Conservation (phyloP, 1,284 basidiomycete genomes). For the Pyrrhoderma lamaoense region DNA sequence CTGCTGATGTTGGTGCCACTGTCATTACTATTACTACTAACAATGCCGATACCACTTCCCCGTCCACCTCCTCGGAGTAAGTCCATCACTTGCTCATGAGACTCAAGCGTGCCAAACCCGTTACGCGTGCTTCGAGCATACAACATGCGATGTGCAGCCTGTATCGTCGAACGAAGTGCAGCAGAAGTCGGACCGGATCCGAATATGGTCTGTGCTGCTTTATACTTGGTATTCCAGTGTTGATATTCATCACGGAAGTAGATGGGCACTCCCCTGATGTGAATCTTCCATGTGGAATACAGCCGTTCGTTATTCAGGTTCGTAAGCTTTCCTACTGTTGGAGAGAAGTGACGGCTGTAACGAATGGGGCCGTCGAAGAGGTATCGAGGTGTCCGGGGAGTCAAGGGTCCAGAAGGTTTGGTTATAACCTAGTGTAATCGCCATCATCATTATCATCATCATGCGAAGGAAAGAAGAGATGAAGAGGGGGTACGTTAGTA, state of each 20-base stretch:
- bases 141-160: slow-evolving; percentile 64
- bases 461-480: too few relatives aligned
- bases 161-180: slow-evolving; percentile 58
- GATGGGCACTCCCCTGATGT: slow-evolving; percentile 49
- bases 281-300: slow-evolving; percentile 78
- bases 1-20: too few relatives aligned
- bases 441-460: background rate
- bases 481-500: too few relatives aligned
- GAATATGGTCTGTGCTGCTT: slow-evolving; percentile 65
- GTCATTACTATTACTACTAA: too few relatives aligned
- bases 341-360: slow-evolving; percentile 61
- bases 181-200: slow-evolving; percentile 46
- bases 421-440: slow-evolving; percentile 33
- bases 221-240: slow-evolving; percentile 58
- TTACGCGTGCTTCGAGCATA: slow-evolving; percentile 62
- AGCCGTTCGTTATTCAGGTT: slow-evolving; percentile 53
- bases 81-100: slow-evolving; percentile 37
- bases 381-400: slow-evolving; percentile 39
- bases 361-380: slow-evolving; percentile 67
- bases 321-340: slow-evolving; percentile 55
- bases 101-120: slow-evolving; percentile 50
- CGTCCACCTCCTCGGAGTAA: slow-evolving; percentile 41
- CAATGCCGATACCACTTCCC: background rate
- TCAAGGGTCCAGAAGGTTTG: slow-evolving; percentile 31
- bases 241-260: slow-evolving; percentile 58